Evolutionary conservation across 2,329 filamentous ascomycete genomes (phyloP), one percentile per base, ranked within the genome.

Genomic region (Microsporum audouinii): DNA sequence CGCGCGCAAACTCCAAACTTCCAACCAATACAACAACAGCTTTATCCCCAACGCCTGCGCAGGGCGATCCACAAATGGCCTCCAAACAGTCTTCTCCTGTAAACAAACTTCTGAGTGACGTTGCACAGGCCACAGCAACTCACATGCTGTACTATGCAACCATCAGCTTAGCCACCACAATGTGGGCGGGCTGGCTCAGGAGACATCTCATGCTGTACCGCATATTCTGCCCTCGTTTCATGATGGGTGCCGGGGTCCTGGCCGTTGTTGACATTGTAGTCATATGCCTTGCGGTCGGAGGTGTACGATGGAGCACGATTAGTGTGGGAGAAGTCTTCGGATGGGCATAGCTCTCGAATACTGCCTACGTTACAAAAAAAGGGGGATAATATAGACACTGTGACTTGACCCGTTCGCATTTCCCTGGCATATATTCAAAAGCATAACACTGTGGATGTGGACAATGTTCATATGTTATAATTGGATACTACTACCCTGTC

Each of bases 191-290:
- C 0, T 86, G 90, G 76, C 76, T 99, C 69, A 81, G 94, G 60
- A 82, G 94, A 58, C 94, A 99, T 77, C 80, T 99, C 65, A 99
- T 99, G 94, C 81, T 99, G 34, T 99, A 94, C 76, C 83, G 94
- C 47, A 90, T 99, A 49, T 99, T 99, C 70, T 87, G 83, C 75
- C 94, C 94, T 55, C 79, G 92, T 33, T 99, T 92, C 76, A 89
- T 99, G 87, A 82, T 89, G 71, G 90, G 87, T 0, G 86, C 85
- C 0, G 75, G 82, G 2, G 81, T 88, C 57, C 72, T 97, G 62
- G 69, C 92, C 14, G 80, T 91, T 31, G 85, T 95, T 7, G 92
- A 97, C 70, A 65, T 95, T 2, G 80, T 94, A 1, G 82, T 82
- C 0, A 80, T 94, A 5, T 64, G 86, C 12, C 79, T 96, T 14